These are phyloP conservation scores for Biscutella laevigata DNA, from an alignment of 441 rosid genomes.

Conservation along the genomic window DNA sequence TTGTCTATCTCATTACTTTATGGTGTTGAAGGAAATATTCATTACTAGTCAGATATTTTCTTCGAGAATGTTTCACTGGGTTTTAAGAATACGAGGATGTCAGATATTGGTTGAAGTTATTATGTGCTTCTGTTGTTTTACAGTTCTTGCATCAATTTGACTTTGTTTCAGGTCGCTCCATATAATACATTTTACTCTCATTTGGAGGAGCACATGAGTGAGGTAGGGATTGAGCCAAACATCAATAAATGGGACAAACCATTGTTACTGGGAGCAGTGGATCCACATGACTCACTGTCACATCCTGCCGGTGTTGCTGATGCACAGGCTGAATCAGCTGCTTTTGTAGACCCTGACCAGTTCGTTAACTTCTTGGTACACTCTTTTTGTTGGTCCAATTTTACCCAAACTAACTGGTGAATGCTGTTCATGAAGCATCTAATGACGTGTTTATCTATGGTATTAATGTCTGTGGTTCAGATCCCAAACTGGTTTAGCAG, in stretches of 20 bases:
- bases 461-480: conserved; percentile 31
- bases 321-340: conserved; percentile 85
- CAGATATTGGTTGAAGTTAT: background rate
- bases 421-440: conserved; percentile 5
- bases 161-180: conserved; percentile 75
- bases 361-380: conserved; percentile 85
- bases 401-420: background rate
- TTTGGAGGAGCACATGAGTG: conserved; percentile 86
- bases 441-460: conserved; percentile 9
- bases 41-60: background rate
- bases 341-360: conserved; percentile 78
- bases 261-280: conserved; percentile 76
- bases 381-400: background rate
- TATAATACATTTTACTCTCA: conserved; percentile 87
- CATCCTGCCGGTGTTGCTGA: conserved; percentile 98
- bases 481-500: conserved; percentile 87
- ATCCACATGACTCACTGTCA: conserved; percentile 91
- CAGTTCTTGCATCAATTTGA: background rate
- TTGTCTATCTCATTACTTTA: background rate
- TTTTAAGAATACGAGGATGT: background rate
- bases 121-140: background rate
- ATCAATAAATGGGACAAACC: conserved; percentile 91
- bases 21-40: background rate
- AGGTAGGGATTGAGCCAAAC: conserved; percentile 68
- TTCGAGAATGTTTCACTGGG: background rate